phyloP scores from a whole-genome alignment of 2,329 filamentous ascomycete genomes.

The Monosporascus cannonballus region DNA sequence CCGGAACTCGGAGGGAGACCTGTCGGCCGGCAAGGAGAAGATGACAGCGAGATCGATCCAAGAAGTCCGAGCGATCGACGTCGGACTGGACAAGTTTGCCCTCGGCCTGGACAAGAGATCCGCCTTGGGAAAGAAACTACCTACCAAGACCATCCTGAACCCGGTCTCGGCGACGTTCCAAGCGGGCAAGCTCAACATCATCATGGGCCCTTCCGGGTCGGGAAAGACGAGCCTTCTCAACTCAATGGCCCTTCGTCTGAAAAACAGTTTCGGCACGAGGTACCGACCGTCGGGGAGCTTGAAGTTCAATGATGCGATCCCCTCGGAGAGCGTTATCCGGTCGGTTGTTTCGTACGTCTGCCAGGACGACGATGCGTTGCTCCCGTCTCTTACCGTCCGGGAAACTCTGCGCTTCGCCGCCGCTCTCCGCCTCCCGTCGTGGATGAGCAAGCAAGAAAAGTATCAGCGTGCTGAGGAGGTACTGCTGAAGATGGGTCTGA shows the following conservation, averaged over 20 bases:
- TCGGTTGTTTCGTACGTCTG: constrained; percentile 73
- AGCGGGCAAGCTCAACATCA: constrained; percentile 64
- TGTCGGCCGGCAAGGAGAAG: constrained; percentile 66
- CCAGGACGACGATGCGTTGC: constrained; percentile 69
- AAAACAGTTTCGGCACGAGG: constrained; percentile 53
- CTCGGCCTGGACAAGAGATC: constrained; percentile 59
- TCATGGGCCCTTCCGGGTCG: constrained; percentile 74
- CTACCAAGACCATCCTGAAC: constrained; percentile 56
- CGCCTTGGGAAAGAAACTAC: constrained; percentile 42
- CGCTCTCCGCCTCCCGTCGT: constrained; percentile 62
- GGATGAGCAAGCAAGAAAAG: constrained; percentile 65
- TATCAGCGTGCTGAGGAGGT: constrained; percentile 63
- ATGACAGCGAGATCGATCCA: constrained; percentile 48
- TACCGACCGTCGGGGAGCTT: constrained; percentile 59
- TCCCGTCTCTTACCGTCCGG: constrained; percentile 68
- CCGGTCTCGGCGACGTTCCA: constrained; percentile 62
- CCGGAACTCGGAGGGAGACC: constrained; percentile 51
- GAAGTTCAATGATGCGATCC: constrained; percentile 63
- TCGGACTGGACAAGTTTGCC: constrained; percentile 58
- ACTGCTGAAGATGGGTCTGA: constrained; percentile 67
- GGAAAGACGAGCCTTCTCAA: constrained; percentile 73
- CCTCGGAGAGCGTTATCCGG: constrained; percentile 62
- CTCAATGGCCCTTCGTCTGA: constrained; percentile 62
- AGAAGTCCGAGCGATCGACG: constrained; percentile 54
- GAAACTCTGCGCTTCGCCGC: constrained; percentile 69